Conservation (phyloP, 441 rosid species). For the Corymbia citriodora region DNA sequence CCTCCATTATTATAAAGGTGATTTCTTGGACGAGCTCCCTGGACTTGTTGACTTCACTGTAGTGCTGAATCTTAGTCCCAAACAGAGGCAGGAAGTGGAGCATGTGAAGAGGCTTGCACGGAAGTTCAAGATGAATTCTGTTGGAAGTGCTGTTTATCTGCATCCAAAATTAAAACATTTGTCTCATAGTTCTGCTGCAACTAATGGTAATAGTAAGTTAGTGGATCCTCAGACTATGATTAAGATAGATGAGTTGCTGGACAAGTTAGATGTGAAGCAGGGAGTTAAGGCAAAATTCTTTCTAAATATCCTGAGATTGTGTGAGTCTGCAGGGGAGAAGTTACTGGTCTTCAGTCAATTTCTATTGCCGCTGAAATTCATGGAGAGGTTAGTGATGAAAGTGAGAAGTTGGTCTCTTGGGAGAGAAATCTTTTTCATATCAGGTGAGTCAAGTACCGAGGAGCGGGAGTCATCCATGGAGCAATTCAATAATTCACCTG, state of each 20-base stretch:
- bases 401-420: constrained; percentile 55
- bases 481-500: constrained; percentile 53
- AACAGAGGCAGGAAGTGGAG: constrained; percentile 44
- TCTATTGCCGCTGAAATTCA: constrained; percentile 56
- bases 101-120: constrained; percentile 27
- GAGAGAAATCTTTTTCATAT: constrained; percentile 56
- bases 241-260: constrained; percentile 35
- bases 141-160: constrained; percentile 38
- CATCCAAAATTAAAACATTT: constrained; percentile 30
- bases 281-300: constrained; percentile 80
- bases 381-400: constrained; percentile 47
- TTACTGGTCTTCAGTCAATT: constrained; percentile 80
- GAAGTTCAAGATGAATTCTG: constrained; percentile 36
- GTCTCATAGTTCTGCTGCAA: constrained; percentile 16
- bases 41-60: constrained; percentile 80
- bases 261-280: constrained; percentile 29
- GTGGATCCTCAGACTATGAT: background rate
- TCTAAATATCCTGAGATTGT: constrained; percentile 48
- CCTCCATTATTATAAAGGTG: constrained; percentile 86
- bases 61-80: constrained; percentile 45
- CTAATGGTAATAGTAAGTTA: constrained; percentile 10
- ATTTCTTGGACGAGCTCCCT: constrained; percentile 80
- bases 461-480: constrained; percentile 70
- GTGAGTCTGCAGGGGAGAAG: constrained; percentile 62
- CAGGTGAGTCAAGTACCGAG: constrained; percentile 66